Conservation (phyloP, 2,329 filamentous ascomycete genomes). For the Plectosphaerella plurivora region DNA sequence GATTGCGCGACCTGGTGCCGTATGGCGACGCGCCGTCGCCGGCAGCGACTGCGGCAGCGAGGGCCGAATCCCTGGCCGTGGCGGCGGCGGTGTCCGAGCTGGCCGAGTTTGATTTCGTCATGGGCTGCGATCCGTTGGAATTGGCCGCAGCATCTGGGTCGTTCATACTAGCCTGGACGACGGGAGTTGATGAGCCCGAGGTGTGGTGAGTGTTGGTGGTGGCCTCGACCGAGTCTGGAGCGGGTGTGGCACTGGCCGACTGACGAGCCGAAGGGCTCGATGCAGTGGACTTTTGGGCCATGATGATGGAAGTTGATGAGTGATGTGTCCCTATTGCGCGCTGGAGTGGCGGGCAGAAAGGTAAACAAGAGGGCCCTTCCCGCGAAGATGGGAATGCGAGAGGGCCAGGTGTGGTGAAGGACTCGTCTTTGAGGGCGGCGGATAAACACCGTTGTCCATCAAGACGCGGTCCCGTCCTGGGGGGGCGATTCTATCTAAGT, state of each 20-base stretch:
- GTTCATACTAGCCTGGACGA: conserved; percentile 23
- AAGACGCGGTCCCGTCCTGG: neutral
- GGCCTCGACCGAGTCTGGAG: conserved; percentile 10
- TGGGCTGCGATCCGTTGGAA: conserved; percentile 33
- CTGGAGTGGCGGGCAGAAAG: neutral
- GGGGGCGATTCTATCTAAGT: neutral
- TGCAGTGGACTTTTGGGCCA: conserved; percentile 12
- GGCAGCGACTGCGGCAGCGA: conserved; percentile 41
- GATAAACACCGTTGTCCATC: conserved; percentile 2
- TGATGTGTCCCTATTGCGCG: neutral
- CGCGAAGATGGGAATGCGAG: conserved; percentile 9
- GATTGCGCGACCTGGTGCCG: conserved; percentile 90
- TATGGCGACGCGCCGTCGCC: conserved; percentile 64
- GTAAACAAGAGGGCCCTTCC: conserved; percentile 10
- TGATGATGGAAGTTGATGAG: conserved; percentile 7
- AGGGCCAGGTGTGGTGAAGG: conserved; percentile 6
- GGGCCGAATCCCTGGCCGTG: conserved; percentile 43
- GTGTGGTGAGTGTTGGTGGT: conserved; percentile 7
- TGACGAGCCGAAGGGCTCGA: conserved; percentile 11
- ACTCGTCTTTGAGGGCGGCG: neutral
- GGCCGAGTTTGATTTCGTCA: conserved; percentile 42
- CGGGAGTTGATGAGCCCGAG: conserved; percentile 3
- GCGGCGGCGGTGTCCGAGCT: conserved; percentile 32
- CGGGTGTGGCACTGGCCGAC: conserved; percentile 11
- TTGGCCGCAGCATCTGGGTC: conserved; percentile 26